phyloP scores from a whole-genome alignment of 352 stramenopile species.

The Phytophthora capsici region DNA sequence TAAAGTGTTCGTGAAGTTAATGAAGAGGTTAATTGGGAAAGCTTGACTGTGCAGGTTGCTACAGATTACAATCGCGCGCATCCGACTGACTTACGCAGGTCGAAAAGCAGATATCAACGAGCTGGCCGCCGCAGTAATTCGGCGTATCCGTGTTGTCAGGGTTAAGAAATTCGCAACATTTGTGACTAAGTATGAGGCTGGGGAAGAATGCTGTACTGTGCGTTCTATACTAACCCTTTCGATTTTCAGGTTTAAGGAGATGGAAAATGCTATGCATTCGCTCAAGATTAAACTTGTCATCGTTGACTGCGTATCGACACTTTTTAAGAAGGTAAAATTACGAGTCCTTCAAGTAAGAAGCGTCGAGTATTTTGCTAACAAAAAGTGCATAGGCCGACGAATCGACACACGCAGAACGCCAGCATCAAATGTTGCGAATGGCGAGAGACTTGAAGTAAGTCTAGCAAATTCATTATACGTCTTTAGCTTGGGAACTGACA shows the following conservation, averaged over 20 bases:
- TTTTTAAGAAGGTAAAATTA: slow-evolving; percentile 60
- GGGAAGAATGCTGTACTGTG: neutral
- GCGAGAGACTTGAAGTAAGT: slow-evolving; percentile 62
- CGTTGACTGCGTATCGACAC: slow-evolving; percentile 72
- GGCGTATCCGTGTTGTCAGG: slow-evolving; percentile 52
- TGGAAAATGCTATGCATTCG: slow-evolving; percentile 54
- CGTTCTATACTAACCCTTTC: neutral
- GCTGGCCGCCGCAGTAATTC: slow-evolving; percentile 38
- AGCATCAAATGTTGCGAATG: slow-evolving; percentile 57
- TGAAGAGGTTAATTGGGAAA: no score
- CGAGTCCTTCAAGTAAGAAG: no score
- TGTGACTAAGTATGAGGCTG: slow-evolving; percentile 41
- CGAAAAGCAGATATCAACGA: slow-evolving; percentile 28
- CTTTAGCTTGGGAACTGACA: slow-evolving; percentile 1
- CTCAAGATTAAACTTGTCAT: slow-evolving; percentile 69
- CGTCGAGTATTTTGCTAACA: neutral
- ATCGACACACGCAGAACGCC: slow-evolving; percentile 45
- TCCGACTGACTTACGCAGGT: slow-evolving; percentile 26
- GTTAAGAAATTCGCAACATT: slow-evolving; percentile 53
- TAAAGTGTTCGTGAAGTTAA: no score
- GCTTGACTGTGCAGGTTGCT: slow-evolving; percentile 49
- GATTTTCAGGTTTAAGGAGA: slow-evolving; percentile 55
- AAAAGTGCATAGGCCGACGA: slow-evolving; percentile 35
- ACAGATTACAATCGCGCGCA: slow-evolving; percentile 50
- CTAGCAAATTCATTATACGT: neutral